Base-by-base conservation (phyloP, 495 filamentous ascomycete species). In the Aspergillus bridgeri region DNA sequence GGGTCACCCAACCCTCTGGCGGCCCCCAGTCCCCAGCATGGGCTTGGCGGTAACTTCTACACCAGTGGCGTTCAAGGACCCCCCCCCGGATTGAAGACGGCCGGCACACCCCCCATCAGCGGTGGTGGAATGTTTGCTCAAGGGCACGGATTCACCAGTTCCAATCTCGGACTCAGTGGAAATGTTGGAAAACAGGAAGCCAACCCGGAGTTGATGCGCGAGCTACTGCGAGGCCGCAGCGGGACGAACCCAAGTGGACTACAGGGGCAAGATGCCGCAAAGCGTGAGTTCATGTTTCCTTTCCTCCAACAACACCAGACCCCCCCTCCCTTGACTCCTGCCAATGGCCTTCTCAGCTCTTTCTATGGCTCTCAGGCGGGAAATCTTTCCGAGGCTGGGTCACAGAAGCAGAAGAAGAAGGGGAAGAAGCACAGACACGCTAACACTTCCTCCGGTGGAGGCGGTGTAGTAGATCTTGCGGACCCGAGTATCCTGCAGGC, bases 381-480 rank as follows among this genome's bases (percentile, higher is more conserved):
- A 79, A 81, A 83, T 76, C 86, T 85, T 79, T 86, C 90, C 82
- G 90, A 92, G 71, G 84, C 86, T 81, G 88, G 85, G 77, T 84
- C 86, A 71, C 81, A 83, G 80, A 96, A 96, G 87, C 89, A 92
- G 85, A 96, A 94, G 89, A 96, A 96, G 89, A 96, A 96, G 89
- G 91, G 90, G 85, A 96, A 95, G 86, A 94, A 95, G 89, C 91
- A 95, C 81, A 95, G 91, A 87, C 91, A 96, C 88, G 92, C 92
- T 94, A 95, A 96, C 89, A 96, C 92, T 93, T 96, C 91, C 89
- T 94, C 91, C 86, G 93, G 90, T 84, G 90, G 90, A 83, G 91
- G 91, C 81, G 91, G 88, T 83, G 85, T 96, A 91, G 91, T 95
- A 82, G 91, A 97, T 92, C 89, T 96, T 92, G 89, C 89, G 82